Evolutionary conservation across 768 basidiomycete species (phyloP).

Genomic region (Pulveroboletus sp.): DNA sequence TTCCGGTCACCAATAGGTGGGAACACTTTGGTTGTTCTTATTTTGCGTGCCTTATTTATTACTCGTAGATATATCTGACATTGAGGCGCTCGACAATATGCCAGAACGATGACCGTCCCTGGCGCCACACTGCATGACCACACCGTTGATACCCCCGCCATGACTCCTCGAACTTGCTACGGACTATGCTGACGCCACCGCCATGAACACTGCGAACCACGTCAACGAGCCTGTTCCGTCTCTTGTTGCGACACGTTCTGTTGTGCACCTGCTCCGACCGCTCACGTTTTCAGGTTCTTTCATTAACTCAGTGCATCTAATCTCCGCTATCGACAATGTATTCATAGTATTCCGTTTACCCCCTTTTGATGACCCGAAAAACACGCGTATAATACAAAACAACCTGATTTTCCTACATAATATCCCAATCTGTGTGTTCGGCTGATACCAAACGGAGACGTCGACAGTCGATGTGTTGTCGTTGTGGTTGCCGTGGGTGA

Average conservation of each 20-base stretch:
- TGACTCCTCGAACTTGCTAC: background rate
- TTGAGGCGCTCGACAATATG: slow-evolving; percentile 22
- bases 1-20: slow-evolving; percentile 32
- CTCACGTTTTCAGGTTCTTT: slow-evolving; percentile 8
- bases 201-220: background rate
- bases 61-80: slow-evolving; percentile 25
- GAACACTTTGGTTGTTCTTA: background rate
- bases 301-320: slow-evolving; percentile 18
- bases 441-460: background rate
- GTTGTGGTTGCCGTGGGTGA: background rate
- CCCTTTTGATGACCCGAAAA: slow-evolving; percentile 2
- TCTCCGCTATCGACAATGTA: slow-evolving; percentile 20
- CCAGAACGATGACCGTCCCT: slow-evolving; percentile 18
- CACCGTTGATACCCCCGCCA: slow-evolving; percentile 5
- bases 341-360: slow-evolving; percentile 8
- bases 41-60: slow-evolving; percentile 1
- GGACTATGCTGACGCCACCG: background rate
- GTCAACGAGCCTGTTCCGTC: background rate
- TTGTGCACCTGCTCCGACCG: slow-evolving; percentile 8
- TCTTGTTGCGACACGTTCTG: slow-evolving; percentile 2
- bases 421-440: background rate
- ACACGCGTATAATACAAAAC: slow-evolving; percentile 9
- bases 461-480: background rate
- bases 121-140: background rate
- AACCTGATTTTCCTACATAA: background rate